These are phyloP conservation scores for Eucalyptus pauciflora DNA, from an alignment of 345 rosid species.

Conservation along the genomic window DNA sequence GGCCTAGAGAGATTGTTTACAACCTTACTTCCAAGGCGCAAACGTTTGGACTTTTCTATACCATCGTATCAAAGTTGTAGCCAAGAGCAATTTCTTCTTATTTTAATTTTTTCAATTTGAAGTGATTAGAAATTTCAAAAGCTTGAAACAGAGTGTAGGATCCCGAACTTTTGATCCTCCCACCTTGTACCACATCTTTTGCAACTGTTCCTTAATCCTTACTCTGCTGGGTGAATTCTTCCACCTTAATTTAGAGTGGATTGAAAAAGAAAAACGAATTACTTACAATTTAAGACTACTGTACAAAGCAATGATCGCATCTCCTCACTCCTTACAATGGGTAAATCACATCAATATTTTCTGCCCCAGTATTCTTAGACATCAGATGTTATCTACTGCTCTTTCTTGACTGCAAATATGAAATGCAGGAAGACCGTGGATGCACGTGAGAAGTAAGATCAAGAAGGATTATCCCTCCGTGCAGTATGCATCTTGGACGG, in stretches of 20 bases:
- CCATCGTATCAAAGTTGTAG: background rate
- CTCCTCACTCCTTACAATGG: background rate
- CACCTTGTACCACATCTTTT: background rate
- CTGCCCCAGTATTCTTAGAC: background rate
- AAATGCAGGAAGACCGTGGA: constrained; percentile 80
- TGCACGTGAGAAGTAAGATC: constrained; percentile 58
- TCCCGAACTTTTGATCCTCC: background rate
- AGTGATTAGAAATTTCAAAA: background rate
- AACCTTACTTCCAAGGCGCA: background rate
- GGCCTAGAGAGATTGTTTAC: background rate
- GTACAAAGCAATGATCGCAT: background rate
- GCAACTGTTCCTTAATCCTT: background rate
- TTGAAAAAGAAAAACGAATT: background rate
- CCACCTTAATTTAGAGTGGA: background rate
- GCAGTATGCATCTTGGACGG: constrained; percentile 83
- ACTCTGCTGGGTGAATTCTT: background rate
- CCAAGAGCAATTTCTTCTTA: background rate
- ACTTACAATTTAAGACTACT: background rate
- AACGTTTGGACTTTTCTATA: background rate
- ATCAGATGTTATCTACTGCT: background rate
- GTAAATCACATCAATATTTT: background rate
- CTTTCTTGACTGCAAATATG: background rate
- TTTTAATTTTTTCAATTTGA: background rate
- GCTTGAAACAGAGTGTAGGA: background rate
- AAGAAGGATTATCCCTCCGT: constrained; percentile 67